Evolutionary conservation across 202 grass and related monocot species (phyloP).

Genomic region (Schoenoplectus triqueter): DNA sequence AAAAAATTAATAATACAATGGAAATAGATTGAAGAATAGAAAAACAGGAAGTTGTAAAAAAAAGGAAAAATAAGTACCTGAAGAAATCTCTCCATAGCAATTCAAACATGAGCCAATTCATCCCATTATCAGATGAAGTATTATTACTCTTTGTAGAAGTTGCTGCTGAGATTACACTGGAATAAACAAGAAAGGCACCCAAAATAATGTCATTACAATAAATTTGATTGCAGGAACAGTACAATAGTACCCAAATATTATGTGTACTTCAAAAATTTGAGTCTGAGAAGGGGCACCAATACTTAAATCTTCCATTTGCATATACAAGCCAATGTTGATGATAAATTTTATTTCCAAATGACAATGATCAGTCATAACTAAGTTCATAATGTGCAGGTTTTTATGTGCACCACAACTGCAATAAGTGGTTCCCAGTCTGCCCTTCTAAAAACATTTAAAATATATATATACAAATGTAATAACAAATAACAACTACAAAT

Average conservation of each 20-base stretch:
- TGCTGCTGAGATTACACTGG: constrained; percentile 53
- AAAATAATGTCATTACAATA: neutral
- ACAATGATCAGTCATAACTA: neutral
- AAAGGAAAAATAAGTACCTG: constrained; percentile 57
- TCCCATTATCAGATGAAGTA: constrained; percentile 60
- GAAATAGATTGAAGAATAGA: neutral
- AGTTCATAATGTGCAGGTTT: neutral
- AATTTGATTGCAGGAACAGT: neutral
- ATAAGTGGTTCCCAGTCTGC: neutral
- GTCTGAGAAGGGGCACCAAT: neutral
- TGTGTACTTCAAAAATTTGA: neutral
- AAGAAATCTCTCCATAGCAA: constrained; percentile 99
- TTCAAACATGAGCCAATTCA: constrained; percentile 96
- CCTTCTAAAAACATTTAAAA: neutral
- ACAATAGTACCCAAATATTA: neutral
- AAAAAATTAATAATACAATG: constrained; percentile 1
- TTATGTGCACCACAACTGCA: neutral
- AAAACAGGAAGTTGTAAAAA: neutral
- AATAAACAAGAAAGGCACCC: constrained; percentile 23
- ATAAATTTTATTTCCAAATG: neutral
- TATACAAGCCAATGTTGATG: constrained; percentile 21
- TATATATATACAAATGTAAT: neutral
- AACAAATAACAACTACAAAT: neutral
- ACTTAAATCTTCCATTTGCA: constrained; percentile 15
- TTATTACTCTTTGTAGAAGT: constrained; percentile 46